Conservation (phyloP, 305 asterid genomes). For the Fraxinus angustifolia region DNA sequence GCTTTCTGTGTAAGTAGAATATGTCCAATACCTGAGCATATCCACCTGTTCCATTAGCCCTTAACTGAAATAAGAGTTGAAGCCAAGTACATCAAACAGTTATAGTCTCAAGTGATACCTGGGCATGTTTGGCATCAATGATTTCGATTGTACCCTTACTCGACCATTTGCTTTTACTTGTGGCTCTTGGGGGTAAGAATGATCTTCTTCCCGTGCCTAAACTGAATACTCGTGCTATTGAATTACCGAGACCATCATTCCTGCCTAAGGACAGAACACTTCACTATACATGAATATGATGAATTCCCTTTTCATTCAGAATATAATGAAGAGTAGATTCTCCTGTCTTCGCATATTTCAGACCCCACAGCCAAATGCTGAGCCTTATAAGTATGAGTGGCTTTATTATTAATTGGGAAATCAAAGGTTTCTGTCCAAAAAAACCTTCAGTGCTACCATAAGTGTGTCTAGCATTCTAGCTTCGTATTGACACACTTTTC, state of each 20-base stretch:
- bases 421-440: background rate
- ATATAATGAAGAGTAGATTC: background rate
- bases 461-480: background rate
- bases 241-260: background rate
- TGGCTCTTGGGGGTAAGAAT: background rate
- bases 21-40: background rate
- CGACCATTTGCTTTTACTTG: background rate
- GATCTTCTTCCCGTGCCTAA: background rate
- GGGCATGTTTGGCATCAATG: background rate
- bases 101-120: background rate
- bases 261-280: background rate
- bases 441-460: background rate
- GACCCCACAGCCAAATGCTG: background rate
- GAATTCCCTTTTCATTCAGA: background rate
- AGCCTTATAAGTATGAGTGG: background rate
- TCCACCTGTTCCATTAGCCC: background rate
- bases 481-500: background rate
- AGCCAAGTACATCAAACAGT: background rate
- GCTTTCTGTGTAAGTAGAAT: background rate
- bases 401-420: background rate
- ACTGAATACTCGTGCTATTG: background rate
- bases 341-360: background rate
- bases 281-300: background rate
- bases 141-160: background rate
- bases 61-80: background rate